Base-by-base conservation (phyloP, 768 basidiomycete genomes). In the Dictyophora rubrovolvata region DNA sequence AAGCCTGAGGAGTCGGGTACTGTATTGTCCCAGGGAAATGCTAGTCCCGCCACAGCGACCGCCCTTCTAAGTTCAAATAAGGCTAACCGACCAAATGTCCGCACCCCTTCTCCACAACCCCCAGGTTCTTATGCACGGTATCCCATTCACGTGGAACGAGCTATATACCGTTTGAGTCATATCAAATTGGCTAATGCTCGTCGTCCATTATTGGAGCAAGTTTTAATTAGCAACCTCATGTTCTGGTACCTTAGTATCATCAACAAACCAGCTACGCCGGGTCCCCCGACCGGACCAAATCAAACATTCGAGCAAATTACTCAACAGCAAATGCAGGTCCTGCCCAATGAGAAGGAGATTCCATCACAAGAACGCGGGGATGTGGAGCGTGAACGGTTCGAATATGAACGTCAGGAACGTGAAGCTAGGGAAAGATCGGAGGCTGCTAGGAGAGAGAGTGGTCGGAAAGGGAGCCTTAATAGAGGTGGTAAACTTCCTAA, bases 231-330 rank as follows among this genome's bases (percentile, higher is more conserved):
- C 68, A 93, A 93, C 69, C 75, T 93, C 66, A 96, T 95, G 92
- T 98, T 99, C 78, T 99, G 96, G 96, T 99, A 98, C 69, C 79
- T 99, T 37, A 92, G 94, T 12, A 86, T 97, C 64, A 98, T 97
- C 73, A 96, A 97, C 72, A 93, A 95, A 72, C 82, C 90, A 18
- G 86, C 85, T 66, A 79, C 69, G 22, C 59, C 66, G 12, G 53
- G 69, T 55, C 74, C 77, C 14, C 70, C 75, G 3, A 68, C 74
- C 12, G 52, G 69, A 37, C 64, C 77, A 42, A 42, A 58, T 37
- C 55, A 64, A 53, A 52, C 55, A 21, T 59, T 28, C 33, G 55
- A 72, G 47, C 63, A 62, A 28, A 69, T 70, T 56, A 61, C 65
- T 21, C 63, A 63, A 12, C 73, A 75, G 62, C 73, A 70, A 61